A percentile compares a stretch with the other conserved stretches of the same genome.
These are phyloP conservation scores for Neurospora pannonica DNA, from an alignment of 495 filamentous ascomycete genomes.

Conservation along the genomic window DNA sequence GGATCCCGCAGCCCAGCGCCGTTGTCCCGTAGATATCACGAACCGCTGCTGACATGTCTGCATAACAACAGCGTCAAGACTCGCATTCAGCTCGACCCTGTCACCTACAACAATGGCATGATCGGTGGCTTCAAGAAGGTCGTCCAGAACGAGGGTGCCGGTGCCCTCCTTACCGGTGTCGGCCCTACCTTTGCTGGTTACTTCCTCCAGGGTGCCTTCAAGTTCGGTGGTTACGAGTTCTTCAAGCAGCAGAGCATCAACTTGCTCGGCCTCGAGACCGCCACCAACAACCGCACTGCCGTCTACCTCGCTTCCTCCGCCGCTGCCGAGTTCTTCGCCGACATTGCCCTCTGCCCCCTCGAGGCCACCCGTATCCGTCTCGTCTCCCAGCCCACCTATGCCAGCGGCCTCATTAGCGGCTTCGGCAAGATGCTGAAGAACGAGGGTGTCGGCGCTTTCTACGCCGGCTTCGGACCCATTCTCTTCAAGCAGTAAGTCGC, in stretches of 20 bases:
- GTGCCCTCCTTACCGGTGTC: slow-evolving; percentile 78
- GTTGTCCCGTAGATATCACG: neutral
- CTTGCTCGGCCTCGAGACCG: slow-evolving; percentile 66
- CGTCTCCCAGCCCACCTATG: slow-evolving; percentile 82
- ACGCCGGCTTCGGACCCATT: slow-evolving; percentile 89
- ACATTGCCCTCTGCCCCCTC: slow-evolving; percentile 87
- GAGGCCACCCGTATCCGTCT: slow-evolving; percentile 94
- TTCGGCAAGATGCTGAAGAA: slow-evolving; percentile 77
- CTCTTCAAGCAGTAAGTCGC: slow-evolving; percentile 86
- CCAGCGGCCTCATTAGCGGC: slow-evolving; percentile 68
- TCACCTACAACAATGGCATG: slow-evolving; percentile 81
- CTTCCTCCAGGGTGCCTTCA: slow-evolving; percentile 92
- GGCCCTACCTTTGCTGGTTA: slow-evolving; percentile 85
- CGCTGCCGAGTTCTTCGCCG: slow-evolving; percentile 84
- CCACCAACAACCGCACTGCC: slow-evolving; percentile 75
- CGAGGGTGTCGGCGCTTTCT: slow-evolving; percentile 85
- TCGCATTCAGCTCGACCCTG: slow-evolving; percentile 85
- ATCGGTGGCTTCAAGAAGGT: slow-evolving; percentile 82
- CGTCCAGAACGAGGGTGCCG: slow-evolving; percentile 73
- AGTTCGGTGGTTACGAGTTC: slow-evolving; percentile 92
- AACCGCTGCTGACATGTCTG: slow-evolving; percentile 8
- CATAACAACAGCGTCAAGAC: slow-evolving; percentile 70
- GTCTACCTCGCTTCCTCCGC: slow-evolving; percentile 84
- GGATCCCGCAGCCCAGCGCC: neutral
- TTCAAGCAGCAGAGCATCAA: slow-evolving; percentile 94